Conservation (phyloP, 441 rosid species). For the Biscutella auriculata region DNA sequence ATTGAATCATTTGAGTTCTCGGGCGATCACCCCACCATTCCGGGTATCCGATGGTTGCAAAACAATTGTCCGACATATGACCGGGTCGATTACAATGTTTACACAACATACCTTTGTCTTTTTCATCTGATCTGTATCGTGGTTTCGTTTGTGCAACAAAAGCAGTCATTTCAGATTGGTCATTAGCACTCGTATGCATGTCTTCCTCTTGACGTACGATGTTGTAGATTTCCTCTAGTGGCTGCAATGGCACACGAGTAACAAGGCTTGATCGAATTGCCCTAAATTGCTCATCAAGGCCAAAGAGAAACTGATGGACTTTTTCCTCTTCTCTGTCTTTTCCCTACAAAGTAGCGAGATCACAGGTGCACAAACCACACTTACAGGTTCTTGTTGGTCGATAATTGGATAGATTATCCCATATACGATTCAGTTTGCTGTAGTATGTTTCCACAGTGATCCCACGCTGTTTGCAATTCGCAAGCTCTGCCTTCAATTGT, state of each 20-base stretch:
- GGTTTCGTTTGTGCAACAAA: background rate
- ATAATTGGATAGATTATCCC: background rate
- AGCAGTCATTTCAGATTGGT: no score
- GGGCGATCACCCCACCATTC: background rate
- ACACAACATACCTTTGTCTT: rapidly evolving
- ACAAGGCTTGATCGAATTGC: background rate
- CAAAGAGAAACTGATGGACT: background rate
- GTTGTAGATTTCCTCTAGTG: background rate
- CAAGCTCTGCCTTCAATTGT: background rate
- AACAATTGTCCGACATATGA: rapidly evolving
- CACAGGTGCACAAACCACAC: background rate
- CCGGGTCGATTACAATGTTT: background rate
- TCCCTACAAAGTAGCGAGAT: background rate
- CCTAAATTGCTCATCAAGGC: background rate
- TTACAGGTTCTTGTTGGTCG: background rate
- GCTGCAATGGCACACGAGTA: background rate
- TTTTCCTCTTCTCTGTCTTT: background rate
- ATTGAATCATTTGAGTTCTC: no score
- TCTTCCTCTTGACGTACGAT: background rate
- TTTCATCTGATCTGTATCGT: background rate
- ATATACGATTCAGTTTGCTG: background rate
- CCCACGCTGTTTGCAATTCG: background rate
- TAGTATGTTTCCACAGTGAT: background rate
- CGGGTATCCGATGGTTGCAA: background rate
- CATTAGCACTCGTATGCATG: no score